phyloP scores from a whole-genome alignment of 148 eudicot genomes.

The Silene latifolia region DNA sequence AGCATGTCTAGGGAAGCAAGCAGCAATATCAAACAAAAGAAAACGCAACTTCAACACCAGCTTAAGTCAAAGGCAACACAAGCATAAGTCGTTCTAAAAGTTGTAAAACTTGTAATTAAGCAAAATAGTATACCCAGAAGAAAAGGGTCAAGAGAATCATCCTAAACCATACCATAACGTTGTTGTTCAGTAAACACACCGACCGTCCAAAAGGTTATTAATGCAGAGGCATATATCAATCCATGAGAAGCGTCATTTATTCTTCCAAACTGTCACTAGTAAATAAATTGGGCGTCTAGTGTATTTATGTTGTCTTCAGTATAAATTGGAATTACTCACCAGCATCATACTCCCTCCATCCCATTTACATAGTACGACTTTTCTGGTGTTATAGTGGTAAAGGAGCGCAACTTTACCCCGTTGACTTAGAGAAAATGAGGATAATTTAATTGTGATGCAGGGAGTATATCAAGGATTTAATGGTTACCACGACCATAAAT shows the following conservation, averaged over 20 bases:
- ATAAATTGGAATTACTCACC: background rate
- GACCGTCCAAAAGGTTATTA: background rate
- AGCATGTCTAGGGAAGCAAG: background rate
- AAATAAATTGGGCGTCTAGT: background rate
- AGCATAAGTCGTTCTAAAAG: background rate
- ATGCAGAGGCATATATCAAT: background rate
- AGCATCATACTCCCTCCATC: background rate
- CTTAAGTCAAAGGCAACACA: background rate
- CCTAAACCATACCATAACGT: background rate
- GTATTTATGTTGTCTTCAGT: too few relatives aligned
- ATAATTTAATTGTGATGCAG: background rate
- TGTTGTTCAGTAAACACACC: background rate
- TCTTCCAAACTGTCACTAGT: background rate
- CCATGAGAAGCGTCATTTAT: background rate
- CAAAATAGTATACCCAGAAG: background rate
- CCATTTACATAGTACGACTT: background rate
- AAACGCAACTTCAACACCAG: background rate
- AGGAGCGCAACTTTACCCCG: too few relatives aligned
- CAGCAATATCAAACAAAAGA: background rate
- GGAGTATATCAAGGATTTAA: too few relatives aligned
- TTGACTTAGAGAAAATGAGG: too few relatives aligned
- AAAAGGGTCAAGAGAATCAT: background rate
- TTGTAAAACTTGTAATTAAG: background rate
- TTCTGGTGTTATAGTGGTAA: too few relatives aligned
- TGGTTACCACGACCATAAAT: too few relatives aligned